Percentiles rank a stretch among this genome's conserved stretches.
These are phyloP conservation scores for Hypoxylon sp. DNA, from an alignment of 2,329 filamentous ascomycete species.

Conservation along the genomic window DNA sequence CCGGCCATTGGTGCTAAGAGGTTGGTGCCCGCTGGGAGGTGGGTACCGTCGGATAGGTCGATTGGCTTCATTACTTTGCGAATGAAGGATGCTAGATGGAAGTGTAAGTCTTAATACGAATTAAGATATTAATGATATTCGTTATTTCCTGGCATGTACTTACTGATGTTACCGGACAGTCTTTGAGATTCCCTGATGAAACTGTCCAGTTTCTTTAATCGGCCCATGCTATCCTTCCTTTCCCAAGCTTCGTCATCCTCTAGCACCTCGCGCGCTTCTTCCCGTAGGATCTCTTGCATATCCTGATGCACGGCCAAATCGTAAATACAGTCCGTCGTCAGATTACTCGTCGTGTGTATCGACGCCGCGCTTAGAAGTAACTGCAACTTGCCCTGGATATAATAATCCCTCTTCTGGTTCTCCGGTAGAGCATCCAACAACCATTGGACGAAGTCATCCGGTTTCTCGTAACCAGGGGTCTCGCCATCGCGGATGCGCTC, in stretches of 20 bases:
- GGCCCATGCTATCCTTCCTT: slow-evolving; percentile 56
- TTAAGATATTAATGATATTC: no score
- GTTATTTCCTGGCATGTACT: slow-evolving; percentile 37
- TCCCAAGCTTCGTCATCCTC: slow-evolving; percentile 55
- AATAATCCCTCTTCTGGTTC: slow-evolving; percentile 56
- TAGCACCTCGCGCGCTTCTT: slow-evolving; percentile 63
- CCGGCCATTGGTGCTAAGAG: slow-evolving; percentile 60
- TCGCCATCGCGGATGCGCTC: slow-evolving; percentile 62
- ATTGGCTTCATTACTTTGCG: slow-evolving; percentile 67
- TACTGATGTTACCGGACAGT: slow-evolving; percentile 56
- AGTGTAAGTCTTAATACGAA: slow-evolving; percentile 18
- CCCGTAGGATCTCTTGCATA: slow-evolving; percentile 64
- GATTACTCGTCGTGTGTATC: slow-evolving; percentile 66
- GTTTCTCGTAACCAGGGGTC: slow-evolving; percentile 56
- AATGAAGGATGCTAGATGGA: slow-evolving; percentile 59
- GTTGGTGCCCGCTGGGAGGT: slow-evolving; percentile 61
- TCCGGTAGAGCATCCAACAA: slow-evolving; percentile 58
- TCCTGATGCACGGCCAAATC: slow-evolving; percentile 67
- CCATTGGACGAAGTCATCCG: slow-evolving; percentile 66
- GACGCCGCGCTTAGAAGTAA: slow-evolving; percentile 64
- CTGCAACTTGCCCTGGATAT: slow-evolving; percentile 60
- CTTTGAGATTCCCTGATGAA: slow-evolving; percentile 59
- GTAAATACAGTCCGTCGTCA: slow-evolving; percentile 66
- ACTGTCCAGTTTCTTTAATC: slow-evolving; percentile 60
- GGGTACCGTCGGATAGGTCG: slow-evolving; percentile 68